Conservation (phyloP, 2,329 filamentous ascomycete genomes). For the Plectosphaerella cucumerina region DNA sequence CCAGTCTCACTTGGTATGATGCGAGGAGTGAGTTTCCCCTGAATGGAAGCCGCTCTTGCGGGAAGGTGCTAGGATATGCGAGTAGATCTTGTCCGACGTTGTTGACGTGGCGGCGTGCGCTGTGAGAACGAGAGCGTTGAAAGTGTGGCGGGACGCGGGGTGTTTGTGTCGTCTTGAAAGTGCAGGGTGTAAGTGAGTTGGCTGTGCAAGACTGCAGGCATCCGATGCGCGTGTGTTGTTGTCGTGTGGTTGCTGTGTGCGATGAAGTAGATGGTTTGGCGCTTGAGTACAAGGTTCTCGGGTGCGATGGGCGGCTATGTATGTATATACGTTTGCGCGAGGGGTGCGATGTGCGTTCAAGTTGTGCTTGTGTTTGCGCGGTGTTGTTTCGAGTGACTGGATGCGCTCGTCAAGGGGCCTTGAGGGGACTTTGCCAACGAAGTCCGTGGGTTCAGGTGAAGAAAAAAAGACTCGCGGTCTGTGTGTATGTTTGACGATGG, state of each 20-base stretch:
- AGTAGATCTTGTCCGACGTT: not conserved
- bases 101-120: not conserved
- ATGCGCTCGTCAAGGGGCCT: constrained; percentile 6
- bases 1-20: constrained; percentile 6
- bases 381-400: not conserved
- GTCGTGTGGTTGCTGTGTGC: not conserved
- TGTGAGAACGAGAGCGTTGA: too few species aligned
- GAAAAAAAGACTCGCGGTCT: not conserved
- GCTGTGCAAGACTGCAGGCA: not conserved
- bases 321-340: too few species aligned
- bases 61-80: not conserved
- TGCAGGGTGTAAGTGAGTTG: not conserved
- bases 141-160: not conserved
- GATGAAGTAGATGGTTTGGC: constrained; percentile 1
- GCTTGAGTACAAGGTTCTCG: constrained; percentile 6
- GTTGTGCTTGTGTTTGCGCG: constrained; percentile 17
- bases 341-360: constrained; percentile 16
- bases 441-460: constrained; percentile 28
- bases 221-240: not conserved
- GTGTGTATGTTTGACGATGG: not conserved
- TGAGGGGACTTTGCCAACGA: constrained; percentile 53
- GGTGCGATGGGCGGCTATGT: not conserved
- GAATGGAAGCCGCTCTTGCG: not conserved
- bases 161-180: not conserved
- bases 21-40: constrained; percentile 6